Conservation (phyloP, 148 eudicot species). For the Silene conica region DNA sequence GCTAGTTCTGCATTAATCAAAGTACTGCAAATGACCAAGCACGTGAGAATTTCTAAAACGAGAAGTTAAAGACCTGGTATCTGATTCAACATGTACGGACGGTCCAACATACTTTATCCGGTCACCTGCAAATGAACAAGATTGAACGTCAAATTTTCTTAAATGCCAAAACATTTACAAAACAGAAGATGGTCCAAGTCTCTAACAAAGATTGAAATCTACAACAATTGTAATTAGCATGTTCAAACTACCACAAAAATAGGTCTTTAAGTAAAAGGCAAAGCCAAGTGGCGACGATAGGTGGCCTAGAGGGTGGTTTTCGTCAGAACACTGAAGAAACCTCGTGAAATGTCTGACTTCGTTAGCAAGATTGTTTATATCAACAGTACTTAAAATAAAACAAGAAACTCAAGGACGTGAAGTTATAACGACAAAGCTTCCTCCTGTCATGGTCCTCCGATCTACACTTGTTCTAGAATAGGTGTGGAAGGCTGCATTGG, state of each 20-base stretch:
- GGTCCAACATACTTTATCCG: conserved; percentile 87
- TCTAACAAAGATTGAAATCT: not conserved
- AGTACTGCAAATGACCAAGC: not conserved
- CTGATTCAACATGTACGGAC: conserved; percentile 47
- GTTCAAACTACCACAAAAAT: not conserved
- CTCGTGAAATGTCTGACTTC: not conserved
- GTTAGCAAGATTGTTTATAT: not conserved
- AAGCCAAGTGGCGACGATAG: not conserved
- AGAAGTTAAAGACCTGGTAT: conserved; percentile 52
- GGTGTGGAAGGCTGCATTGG: not conserved
- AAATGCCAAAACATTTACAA: not conserved
- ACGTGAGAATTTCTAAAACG: not conserved
- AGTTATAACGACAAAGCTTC: not conserved
- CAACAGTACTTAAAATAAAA: not conserved
- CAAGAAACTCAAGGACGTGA: not conserved
- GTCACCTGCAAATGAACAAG: conserved; percentile 58
- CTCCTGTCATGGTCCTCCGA: not conserved
- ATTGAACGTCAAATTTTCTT: not conserved
- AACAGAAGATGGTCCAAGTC: not conserved
- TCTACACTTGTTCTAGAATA: not conserved
- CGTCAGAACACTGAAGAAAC: not conserved
- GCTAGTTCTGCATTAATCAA: conserved; percentile 2
- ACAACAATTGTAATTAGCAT: not conserved
- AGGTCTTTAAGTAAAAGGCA: not conserved
- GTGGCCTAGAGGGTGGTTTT: not conserved